Percentiles rank a stretch among this genome's conserved stretches.
phyloP scores from a whole-genome alignment of 2,329 filamentous ascomycete species.

The Ascocoryne sarcoides region DNA sequence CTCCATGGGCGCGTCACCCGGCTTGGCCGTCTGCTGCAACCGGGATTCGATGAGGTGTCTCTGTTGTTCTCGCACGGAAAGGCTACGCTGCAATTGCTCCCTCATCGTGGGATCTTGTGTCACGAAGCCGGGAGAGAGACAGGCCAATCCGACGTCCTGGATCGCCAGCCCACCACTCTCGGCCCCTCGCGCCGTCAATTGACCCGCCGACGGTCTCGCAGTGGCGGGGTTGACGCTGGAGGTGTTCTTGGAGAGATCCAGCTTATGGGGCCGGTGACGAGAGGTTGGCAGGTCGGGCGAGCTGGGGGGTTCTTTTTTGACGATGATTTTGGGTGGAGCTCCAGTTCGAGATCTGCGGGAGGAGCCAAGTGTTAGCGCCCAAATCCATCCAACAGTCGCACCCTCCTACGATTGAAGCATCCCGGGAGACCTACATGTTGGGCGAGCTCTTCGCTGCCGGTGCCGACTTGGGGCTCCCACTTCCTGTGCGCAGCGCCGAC shows the following conservation, averaged over 20 bases:
- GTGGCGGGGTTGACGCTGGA: slow-evolving; percentile 36
- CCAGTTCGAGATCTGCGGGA: slow-evolving; percentile 42
- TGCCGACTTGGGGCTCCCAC: slow-evolving; percentile 43
- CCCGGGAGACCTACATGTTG: slow-evolving; percentile 47
- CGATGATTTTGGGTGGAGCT: slow-evolving; percentile 67
- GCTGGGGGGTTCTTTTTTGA: slow-evolving; percentile 92
- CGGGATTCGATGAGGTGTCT: slow-evolving; percentile 89
- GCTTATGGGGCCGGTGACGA: slow-evolving; percentile 65
- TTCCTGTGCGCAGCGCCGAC: slow-evolving; percentile 40
- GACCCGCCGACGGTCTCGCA: slow-evolving; percentile 57
- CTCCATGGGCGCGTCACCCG: slow-evolving; percentile 56
- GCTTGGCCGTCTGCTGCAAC: slow-evolving; percentile 78
- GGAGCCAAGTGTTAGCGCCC: no score
- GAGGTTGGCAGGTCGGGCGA: slow-evolving; percentile 72
- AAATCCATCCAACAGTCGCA: no score
- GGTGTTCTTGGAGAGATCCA: slow-evolving; percentile 65
- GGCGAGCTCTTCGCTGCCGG: slow-evolving; percentile 46
- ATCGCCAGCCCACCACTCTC: slow-evolving; percentile 67
- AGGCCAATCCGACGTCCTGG: slow-evolving; percentile 88
- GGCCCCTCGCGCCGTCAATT: slow-evolving; percentile 56
- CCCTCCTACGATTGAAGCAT: no score
- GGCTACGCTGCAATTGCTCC: slow-evolving; percentile 87
- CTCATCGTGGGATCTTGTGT: slow-evolving; percentile 96
- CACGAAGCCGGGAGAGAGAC: slow-evolving; percentile 88
- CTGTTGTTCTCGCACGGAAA: slow-evolving; percentile 89